Base-by-base conservation (phyloP, 2,329 filamentous ascomycete species). In the Neofusicoccum cordaticola region DNA sequence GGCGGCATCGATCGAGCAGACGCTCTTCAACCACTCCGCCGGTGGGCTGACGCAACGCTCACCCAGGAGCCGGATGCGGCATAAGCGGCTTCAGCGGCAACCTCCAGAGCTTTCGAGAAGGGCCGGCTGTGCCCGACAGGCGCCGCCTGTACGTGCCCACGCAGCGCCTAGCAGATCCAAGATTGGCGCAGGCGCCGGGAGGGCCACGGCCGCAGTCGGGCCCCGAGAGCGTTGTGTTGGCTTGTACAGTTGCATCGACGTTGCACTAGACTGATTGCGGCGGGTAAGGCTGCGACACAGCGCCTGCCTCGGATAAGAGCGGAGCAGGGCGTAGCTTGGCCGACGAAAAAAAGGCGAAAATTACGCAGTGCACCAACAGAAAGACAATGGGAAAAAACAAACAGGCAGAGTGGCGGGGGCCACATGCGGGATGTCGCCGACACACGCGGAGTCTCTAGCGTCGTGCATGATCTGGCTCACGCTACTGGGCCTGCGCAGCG, bases 71-170 rank as follows among this genome's bases (percentile, higher is more conserved):
- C 62, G 62, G 44, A 64, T 64, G 52, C 52, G 52, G 52, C 52
- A 48, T 41, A 50, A 39, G 62, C 42, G 45, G 44, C 41, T 50
- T 41, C 35, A 52, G 45, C 62, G 52, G 62, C 62, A 57, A 48
- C 19, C 42, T 58, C 52, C 42, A 64, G 62, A 51, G 52, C 34
- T 48, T 57, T 64, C 62, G 41, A 48, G 61, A 63, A 63, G 41
- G 50, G 31, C 61, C 42, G 56, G 56, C 31, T 31, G 44, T 35
- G 56, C 41, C 56, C n/a, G 42, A 60, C 19, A 56, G 19, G 52
- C 52, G 17, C 37, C 11, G 35, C 13, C 22, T 51, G 22, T 42
- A 35, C 9, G 39, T 41, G 53, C 53, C 42, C 42, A 22, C 19
- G 19, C 12, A 44, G 53, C 19, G 51, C 39, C 53, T 22, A 45